A percentile compares a stretch with the other conserved stretches of the same genome.
Evolutionary conservation across 202 grass and related monocot species (phyloP).

Genomic region (Brachypodium distachyon): DNA sequence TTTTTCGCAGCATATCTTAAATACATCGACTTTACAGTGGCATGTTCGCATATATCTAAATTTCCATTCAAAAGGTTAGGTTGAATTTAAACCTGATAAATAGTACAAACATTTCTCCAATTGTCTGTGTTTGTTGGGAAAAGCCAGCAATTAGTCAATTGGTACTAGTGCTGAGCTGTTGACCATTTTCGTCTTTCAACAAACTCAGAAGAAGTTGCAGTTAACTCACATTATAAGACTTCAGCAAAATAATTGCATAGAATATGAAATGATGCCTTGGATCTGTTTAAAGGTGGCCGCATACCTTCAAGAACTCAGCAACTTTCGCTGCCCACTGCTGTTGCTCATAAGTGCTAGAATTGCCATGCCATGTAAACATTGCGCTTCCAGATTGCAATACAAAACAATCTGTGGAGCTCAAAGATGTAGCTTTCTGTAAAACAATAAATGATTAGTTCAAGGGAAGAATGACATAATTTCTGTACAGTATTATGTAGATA

Average conservation of each 20-base stretch:
- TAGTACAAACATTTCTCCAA: neutral
- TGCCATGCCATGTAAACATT: constrained; percentile 88
- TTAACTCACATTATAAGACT: neutral
- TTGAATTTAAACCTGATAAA: neutral
- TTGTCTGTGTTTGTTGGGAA: neutral
- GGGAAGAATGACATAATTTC: neutral
- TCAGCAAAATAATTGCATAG: neutral
- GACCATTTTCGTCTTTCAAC: neutral
- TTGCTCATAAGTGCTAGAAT: constrained; percentile 82
- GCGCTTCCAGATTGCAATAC: constrained; percentile 87
- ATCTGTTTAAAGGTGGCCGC: neutral
- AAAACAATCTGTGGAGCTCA: constrained; percentile 81
- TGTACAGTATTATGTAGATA: neutral
- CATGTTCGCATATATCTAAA: neutral
- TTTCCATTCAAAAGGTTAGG: neutral
- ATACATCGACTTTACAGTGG: neutral
- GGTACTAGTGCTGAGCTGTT: neutral
- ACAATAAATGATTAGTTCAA: constrained; percentile 18
- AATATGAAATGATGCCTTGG: constrained; percentile 1
- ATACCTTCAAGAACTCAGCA: constrained; percentile 88
- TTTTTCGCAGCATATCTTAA: neutral
- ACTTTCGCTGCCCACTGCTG: constrained; percentile 86
- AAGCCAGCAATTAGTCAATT: neutral
- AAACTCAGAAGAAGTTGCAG: neutral
- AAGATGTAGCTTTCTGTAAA: constrained; percentile 71